These are phyloP conservation scores for Colletotrichum sp. DNA, from an alignment of 2,329 filamentous ascomycete species.

Conservation along the genomic window DNA sequence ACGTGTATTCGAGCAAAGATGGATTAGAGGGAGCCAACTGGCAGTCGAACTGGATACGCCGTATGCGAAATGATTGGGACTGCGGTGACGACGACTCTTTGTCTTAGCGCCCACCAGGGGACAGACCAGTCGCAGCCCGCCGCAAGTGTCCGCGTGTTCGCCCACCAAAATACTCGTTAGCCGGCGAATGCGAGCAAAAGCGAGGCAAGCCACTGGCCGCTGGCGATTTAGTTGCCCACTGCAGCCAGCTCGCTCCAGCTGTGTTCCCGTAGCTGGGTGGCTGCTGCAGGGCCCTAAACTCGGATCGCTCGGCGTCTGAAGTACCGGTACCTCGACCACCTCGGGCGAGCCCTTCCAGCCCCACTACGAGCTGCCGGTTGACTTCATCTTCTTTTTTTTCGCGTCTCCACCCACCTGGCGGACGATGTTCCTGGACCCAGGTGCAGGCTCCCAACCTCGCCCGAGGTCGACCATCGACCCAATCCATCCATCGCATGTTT, in stretches of 20 bases:
- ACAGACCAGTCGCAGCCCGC: not conserved
- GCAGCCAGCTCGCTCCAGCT: not conserved
- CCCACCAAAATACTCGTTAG: not conserved
- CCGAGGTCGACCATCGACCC: not conserved
- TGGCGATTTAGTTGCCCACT: not conserved
- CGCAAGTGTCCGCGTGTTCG: conserved; percentile 7
- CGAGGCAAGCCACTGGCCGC: not conserved
- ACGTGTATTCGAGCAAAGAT: not conserved
- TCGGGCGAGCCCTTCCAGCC: not conserved
- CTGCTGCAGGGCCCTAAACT: not conserved
- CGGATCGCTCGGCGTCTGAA: not conserved
- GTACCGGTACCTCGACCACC: conserved; percentile 9
- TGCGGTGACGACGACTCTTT: conserved; percentile 9
- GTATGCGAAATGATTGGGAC: conserved; percentile 5
- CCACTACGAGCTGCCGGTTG: not conserved
- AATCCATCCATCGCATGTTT: not conserved
- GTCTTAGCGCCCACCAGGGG: conserved; percentile 5
- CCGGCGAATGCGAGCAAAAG: not conserved
- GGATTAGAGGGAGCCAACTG: not conserved
- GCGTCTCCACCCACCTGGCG: conserved; percentile 1
- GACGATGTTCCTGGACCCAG: not conserved
- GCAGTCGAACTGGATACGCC: not conserved
- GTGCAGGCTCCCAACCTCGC: not conserved
- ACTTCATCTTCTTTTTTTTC: not conserved
- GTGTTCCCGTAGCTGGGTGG: not conserved